Evolutionary conservation across 1,284 basidiomycete species (phyloP).

Genomic region (Wallemia mellicola): DNA sequence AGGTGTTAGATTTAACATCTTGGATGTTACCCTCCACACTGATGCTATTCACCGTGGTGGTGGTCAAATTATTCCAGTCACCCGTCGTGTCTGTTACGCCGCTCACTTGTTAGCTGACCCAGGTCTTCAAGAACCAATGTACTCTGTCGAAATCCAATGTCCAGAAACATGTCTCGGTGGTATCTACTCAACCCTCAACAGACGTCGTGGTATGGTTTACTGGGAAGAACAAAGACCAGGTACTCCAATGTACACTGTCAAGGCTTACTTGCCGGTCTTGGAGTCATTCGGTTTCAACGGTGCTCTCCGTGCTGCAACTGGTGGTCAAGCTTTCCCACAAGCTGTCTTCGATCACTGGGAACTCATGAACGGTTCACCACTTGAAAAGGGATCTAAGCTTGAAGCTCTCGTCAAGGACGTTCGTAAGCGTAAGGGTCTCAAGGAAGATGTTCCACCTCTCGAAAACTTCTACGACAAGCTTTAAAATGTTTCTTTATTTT

Average conservation of each 20-base stretch:
- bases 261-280: conserved; percentile 85
- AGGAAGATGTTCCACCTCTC: conserved; percentile 18
- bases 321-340: conserved; percentile 96
- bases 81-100: conserved; percentile 87
- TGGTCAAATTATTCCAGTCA: conserved; percentile 89
- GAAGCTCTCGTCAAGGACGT: conserved; percentile 57
- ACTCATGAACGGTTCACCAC: conserved; percentile 33
- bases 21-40: conserved; percentile 89
- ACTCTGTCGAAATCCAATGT: conserved; percentile 88
- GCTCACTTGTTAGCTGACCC: conserved; percentile 75
- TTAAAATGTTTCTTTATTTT: neutral
- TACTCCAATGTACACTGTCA: conserved; percentile 99
- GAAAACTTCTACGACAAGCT: conserved; percentile 3
- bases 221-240: conserved; percentile 87
- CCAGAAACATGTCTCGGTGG: conserved; percentile 94
- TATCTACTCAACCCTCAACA: conserved; percentile 86
- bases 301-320: conserved; percentile 69
- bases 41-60: conserved; percentile 99
- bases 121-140: conserved; percentile 84
- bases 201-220: conserved; percentile 95
- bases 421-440: conserved; percentile 75
- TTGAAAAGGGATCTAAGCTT: conserved; percentile 65
- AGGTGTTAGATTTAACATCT: conserved; percentile 81
- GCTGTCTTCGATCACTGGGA: conserved; percentile 81
- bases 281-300: conserved; percentile 99